These are phyloP conservation scores for Panaeolus cyanescens DNA, from an alignment of 768 basidiomycete species.

Conservation along the genomic window DNA sequence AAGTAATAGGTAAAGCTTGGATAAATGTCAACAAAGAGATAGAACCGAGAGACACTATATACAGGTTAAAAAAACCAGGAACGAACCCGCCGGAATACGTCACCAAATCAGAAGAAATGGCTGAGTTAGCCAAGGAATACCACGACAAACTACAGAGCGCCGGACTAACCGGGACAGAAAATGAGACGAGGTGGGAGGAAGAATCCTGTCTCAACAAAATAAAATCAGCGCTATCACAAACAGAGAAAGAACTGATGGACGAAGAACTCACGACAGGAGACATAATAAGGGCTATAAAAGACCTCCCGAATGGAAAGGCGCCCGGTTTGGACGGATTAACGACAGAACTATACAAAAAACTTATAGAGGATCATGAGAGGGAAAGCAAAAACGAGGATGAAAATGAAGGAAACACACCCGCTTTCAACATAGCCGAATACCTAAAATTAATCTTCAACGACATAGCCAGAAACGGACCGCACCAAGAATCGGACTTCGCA, in stretches of 20 bases:
- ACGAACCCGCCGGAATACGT: constrained; percentile 7
- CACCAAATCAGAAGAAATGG: constrained; percentile 28
- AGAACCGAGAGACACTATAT: constrained; percentile 4
- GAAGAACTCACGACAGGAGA: constrained; percentile 11
- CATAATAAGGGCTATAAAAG: constrained; percentile 13
- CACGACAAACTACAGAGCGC: constrained; percentile 28
- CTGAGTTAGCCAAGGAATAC: constrained; percentile 24
- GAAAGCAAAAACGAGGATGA: constrained; percentile 25
- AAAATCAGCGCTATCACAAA: neutral
- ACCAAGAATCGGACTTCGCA: constrained; percentile 13
- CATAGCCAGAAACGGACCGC: constrained; percentile 26
- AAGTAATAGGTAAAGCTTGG: constrained; percentile 7
- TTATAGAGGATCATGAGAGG: neutral
- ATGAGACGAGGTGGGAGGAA: neutral
- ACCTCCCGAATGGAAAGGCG: constrained; percentile 17
- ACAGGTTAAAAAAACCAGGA: constrained; percentile 1
- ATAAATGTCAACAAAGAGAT: constrained; percentile 7
- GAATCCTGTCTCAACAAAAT: neutral
- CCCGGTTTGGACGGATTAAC: constrained; percentile 24
- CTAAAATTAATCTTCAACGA: constrained; percentile 23
- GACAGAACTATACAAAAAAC: constrained; percentile 22
- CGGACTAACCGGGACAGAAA: constrained; percentile 1
- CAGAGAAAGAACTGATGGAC: constrained; percentile 1
- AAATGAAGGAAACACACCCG: constrained; percentile 25
- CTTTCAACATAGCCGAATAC: constrained; percentile 12